Evolutionary conservation across 2,329 filamentous ascomycete species (phyloP).

Genomic region (Colletotrichum simmondsii): DNA sequence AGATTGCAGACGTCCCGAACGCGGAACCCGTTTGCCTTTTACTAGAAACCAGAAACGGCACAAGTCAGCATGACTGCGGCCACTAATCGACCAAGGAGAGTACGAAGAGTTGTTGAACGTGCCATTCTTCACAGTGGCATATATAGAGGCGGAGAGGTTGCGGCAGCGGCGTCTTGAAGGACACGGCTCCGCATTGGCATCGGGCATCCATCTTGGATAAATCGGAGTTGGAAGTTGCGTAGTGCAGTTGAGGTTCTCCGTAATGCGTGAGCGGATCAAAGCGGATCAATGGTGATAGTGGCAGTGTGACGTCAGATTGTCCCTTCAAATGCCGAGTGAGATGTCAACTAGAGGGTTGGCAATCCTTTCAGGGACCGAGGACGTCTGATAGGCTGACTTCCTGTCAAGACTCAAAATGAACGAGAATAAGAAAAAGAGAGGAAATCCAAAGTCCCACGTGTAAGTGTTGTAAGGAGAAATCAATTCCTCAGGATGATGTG

Average conservation of each 20-base stretch:
- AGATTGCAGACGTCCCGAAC: constrained; percentile 77
- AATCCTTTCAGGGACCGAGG: background rate
- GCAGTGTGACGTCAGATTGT: background rate
- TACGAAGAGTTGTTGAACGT: background rate
- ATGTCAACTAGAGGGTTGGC: background rate
- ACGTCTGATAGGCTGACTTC: background rate
- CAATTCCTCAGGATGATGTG: background rate
- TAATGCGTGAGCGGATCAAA: background rate
- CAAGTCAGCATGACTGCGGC: background rate
- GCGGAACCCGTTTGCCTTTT: constrained; percentile 73
- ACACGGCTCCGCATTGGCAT: constrained; percentile 73
- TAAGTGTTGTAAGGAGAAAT: background rate
- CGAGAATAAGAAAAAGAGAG: background rate
- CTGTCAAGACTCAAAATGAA: background rate
- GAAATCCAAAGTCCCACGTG: background rate
- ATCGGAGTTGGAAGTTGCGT: background rate
- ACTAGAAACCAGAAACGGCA: constrained; percentile 15
- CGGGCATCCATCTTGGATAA: constrained; percentile 61
- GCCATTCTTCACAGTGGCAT: constrained; percentile 76
- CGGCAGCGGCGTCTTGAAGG: constrained; percentile 70
- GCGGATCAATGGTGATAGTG: background rate
- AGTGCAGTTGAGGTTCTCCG: background rate
- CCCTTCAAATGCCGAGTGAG: background rate
- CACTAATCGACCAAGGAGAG: too few relatives aligned
- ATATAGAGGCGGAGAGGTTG: constrained; percentile 74